Evolutionary conservation across 257 asterid species (phyloP).

Genomic region (Gentiana dahurica): DNA sequence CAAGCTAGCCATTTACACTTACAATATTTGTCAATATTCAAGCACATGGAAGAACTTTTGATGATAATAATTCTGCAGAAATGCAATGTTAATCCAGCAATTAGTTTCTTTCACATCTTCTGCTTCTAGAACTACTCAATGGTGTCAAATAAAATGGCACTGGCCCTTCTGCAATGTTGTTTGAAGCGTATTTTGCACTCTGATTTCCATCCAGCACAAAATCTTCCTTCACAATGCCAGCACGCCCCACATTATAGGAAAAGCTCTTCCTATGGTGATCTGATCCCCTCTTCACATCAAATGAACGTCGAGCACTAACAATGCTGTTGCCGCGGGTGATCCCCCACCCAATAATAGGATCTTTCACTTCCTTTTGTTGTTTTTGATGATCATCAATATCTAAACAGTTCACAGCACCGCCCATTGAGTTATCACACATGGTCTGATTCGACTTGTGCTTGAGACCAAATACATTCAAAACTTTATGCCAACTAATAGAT

Average conservation of each 20-base stretch:
- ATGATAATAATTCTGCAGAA: conserved; percentile 24
- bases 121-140: conserved; percentile 47
- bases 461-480: conserved; percentile 53
- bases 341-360: conserved; percentile 25
- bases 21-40: conserved; percentile 14
- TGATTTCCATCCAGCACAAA: conserved; percentile 35
- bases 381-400: conserved; percentile 19
- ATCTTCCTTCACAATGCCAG: conserved; percentile 30
- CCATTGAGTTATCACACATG: conserved; percentile 19
- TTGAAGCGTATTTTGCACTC: conserved; percentile 27
- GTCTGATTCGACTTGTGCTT: conserved; percentile 34
- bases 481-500: conserved; percentile 51
- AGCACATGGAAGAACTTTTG: conserved; percentile 6
- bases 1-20: too few relatives aligned
- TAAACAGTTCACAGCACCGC: conserved; percentile 21
- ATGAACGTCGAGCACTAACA: conserved; percentile 46
- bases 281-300: conserved; percentile 35
- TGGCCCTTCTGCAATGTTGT: conserved; percentile 24
- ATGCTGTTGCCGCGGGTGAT: conserved; percentile 47
- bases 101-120: conserved; percentile 35
- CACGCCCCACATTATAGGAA: conserved; percentile 29
- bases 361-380: conserved; percentile 23
- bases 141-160: conserved; percentile 78
- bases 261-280: conserved; percentile 39
- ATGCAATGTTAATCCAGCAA: conserved; percentile 29